phyloP scores from a whole-genome alignment of 2,329 filamentous ascomycete species.

The Fusarium clavum region DNA sequence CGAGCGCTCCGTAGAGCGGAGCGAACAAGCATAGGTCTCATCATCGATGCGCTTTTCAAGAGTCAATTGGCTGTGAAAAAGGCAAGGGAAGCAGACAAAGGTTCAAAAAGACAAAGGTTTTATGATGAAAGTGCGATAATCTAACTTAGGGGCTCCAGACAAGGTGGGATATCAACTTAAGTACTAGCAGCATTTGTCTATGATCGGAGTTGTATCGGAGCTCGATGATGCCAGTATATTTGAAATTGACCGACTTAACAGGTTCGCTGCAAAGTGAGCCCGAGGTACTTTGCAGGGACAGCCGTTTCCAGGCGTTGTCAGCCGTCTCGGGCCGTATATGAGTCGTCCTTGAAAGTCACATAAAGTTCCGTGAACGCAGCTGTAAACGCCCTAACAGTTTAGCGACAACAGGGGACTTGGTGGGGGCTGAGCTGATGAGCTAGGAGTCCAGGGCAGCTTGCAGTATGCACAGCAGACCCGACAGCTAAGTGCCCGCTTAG shows the following conservation, averaged over 20 bases:
- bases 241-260: slow-evolving; percentile 39
- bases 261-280: slow-evolving; percentile 24
- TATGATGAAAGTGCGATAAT: slow-evolving; percentile 3
- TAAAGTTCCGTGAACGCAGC: slow-evolving; percentile 32
- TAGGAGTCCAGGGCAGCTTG: not conserved
- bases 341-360: slow-evolving; percentile 29
- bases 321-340: slow-evolving; percentile 41
- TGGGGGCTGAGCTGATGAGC: slow-evolving; percentile 12
- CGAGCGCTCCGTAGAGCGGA: slow-evolving; percentile 53
- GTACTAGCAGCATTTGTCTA: slow-evolving; percentile 31
- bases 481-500: not conserved
- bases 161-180: slow-evolving; percentile 33
- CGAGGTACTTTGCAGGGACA: slow-evolving; percentile 42
- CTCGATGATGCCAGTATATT: slow-evolving; percentile 32
- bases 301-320: slow-evolving; percentile 45
- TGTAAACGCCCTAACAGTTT: slow-evolving; percentile 19
- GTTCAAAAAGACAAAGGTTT: slow-evolving; percentile 1
- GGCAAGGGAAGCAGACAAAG: not conserved
- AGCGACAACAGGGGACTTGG: slow-evolving; percentile 14
- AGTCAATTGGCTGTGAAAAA: slow-evolving; percentile 14
- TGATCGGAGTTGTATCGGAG: slow-evolving; percentile 47
- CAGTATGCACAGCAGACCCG: not conserved
- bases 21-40: slow-evolving; percentile 50
- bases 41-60: slow-evolving; percentile 31
- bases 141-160: slow-evolving; percentile 1